Conservation (phyloP, 2,329 filamentous ascomycete genomes). For the Ophiocordyceps camponoti-saundersi region DNA sequence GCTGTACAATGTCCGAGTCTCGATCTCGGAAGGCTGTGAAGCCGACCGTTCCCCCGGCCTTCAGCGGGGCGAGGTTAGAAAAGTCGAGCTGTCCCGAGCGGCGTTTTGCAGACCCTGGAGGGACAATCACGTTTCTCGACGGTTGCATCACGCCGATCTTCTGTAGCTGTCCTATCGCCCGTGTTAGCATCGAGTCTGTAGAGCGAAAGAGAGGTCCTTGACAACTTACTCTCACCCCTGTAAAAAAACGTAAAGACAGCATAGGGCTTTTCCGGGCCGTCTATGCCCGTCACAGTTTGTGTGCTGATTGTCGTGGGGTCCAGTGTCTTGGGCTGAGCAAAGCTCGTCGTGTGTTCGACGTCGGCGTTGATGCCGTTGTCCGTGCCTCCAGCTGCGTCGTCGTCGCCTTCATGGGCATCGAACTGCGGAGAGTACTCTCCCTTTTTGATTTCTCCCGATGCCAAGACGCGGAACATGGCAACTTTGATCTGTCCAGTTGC, state of each 20-base stretch:
- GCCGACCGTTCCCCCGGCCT: conserved; percentile 72
- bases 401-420: conserved; percentile 88
- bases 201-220: background rate
- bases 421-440: conserved; percentile 98
- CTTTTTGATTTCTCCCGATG: conserved; percentile 92
- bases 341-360: conserved; percentile 92
- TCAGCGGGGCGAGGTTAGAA: conserved; percentile 66
- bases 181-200: background rate
- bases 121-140: conserved; percentile 45
- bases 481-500: conserved; percentile 97
- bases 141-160: conserved; percentile 84
- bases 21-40: conserved; percentile 77
- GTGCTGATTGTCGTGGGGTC: conserved; percentile 97
- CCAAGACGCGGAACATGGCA: conserved; percentile 84
- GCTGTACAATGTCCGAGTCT: conserved; percentile 34
- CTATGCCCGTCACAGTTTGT: conserved; percentile 96
- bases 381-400: conserved; percentile 39
- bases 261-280: conserved; percentile 90
- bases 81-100: conserved; percentile 76
- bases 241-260: conserved; percentile 98
- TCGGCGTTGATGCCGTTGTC: conserved; percentile 55
- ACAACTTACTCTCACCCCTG: conserved; percentile 76
- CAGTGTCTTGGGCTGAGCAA: conserved; percentile 87
- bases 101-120: conserved; percentile 49
- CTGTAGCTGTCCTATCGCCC: conserved; percentile 60